These are phyloP conservation scores for Blumeria hordei DNA, from an alignment of 2,329 filamentous ascomycete genomes.

Conservation along the genomic window DNA sequence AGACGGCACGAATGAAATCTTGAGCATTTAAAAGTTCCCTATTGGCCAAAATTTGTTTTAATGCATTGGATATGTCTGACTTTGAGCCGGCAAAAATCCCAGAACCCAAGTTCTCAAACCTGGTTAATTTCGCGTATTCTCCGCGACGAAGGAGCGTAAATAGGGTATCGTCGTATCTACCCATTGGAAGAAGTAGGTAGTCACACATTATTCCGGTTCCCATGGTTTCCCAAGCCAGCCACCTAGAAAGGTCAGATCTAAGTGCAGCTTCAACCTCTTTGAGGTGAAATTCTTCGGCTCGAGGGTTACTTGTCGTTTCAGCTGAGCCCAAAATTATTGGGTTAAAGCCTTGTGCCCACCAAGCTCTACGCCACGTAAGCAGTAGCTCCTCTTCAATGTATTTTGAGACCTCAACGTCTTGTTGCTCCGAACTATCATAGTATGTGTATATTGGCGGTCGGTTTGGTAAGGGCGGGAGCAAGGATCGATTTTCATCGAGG, in stretches of 20 bases:
- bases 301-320: constrained; percentile 63
- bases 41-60: constrained; percentile 34
- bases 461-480: constrained; percentile 51
- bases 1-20: constrained; percentile 36
- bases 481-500: constrained; percentile 57
- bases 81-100: constrained; percentile 52
- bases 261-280: constrained; percentile 35
- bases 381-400: constrained; percentile 34
- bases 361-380: constrained; percentile 71
- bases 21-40: constrained; percentile 30
- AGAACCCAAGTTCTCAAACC: constrained; percentile 46
- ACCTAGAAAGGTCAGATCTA: constrained; percentile 51
- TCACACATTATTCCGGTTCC: constrained; percentile 59
- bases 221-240: constrained; percentile 88
- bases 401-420: constrained; percentile 28
- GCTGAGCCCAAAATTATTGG: constrained; percentile 57
- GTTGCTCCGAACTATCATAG: constrained; percentile 45
- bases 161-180: constrained; percentile 43
- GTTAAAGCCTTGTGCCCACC: constrained; percentile 85
- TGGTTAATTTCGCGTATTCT: constrained; percentile 47
- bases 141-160: constrained; percentile 51
- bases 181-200: constrained; percentile 70
- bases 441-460: constrained; percentile 73
- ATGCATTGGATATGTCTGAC: constrained; percentile 33
- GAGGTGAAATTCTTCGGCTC: constrained; percentile 46